Evolutionary conservation across 1,284 basidiomycete species (phyloP), one percentile per base, ranked within the genome.

Genomic region (Phellopilus nigrolimitatus): DNA sequence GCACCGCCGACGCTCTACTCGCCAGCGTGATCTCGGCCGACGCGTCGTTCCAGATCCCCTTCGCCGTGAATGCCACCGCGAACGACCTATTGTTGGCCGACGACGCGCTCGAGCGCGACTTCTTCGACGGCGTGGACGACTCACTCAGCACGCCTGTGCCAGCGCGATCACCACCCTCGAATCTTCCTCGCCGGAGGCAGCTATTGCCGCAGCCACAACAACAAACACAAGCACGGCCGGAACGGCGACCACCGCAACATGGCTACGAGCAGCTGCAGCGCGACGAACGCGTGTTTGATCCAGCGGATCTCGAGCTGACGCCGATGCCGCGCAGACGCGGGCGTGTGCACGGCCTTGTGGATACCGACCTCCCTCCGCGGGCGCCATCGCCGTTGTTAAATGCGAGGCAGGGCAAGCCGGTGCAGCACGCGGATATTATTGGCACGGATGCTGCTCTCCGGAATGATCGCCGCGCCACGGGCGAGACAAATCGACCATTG

Each of bases 21-120:
- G 46, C 25, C 25, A 15, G 24, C 17, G 25, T 6, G 21, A 30
- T 5, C 9, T 24, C 10, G n/a, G 5, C 43, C 10, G 49, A 55
- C n/a, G 31, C 48, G 19, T 51, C 53, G 24, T 55, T 55, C 25
- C 53, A 55, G 28, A 51, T 55, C 28, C 53, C 53, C 7, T 22
- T 30, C 17, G 40, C 27, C 9, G 42, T 47, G 17, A 46, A 54
- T 36, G 31, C 41, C 12, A 42, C 48, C 10, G 24, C 49, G 17
- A 55, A 51, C 33, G 22, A 55, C 38, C 38, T 55, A 15, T 38
- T 55, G 25, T 30, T 51, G 19, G 49, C 42, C 13, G 53, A 49
- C 13, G 47, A 49, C 36, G 38, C 30, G n/a, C 45, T 48, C 21
- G 49, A 55, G 21, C 41, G 31, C n/a, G 53, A 55, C 37, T 55